Percentiles rank a stretch among this genome's conserved stretches.
These are phyloP conservation scores for Zizania palustris DNA, from an alignment of 202 grass and related monocot species.

Conservation along the genomic window DNA sequence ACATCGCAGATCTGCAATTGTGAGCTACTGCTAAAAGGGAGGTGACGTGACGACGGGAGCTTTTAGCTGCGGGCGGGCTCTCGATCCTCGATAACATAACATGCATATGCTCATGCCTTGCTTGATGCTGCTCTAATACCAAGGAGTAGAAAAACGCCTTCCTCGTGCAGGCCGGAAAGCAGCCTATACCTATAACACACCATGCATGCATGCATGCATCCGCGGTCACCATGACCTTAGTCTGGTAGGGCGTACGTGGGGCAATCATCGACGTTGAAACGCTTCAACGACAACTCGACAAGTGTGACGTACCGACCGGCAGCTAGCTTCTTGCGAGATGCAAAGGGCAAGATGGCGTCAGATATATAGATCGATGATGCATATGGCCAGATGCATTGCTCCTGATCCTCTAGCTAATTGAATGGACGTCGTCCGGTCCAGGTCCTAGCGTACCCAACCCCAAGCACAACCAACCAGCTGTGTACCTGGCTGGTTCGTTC, in stretches of 20 bases:
- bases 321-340: neutral
- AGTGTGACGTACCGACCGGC: too few species aligned
- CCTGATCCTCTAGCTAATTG: neutral
- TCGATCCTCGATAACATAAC: neutral
- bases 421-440: neutral
- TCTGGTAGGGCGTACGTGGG: neutral
- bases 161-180: neutral
- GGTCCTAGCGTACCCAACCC: neutral
- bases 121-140: neutral
- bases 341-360: neutral
- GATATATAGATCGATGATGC: too few species aligned
- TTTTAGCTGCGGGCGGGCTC: neutral
- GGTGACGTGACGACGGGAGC: neutral
- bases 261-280: constrained; percentile 40
- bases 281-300: neutral
- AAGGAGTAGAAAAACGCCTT: neutral
- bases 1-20: neutral
- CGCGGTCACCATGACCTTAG: neutral
- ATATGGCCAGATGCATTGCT: neutral
- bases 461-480: neutral
- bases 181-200: neutral
- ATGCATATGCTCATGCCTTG: neutral
- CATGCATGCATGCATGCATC: too few species aligned
- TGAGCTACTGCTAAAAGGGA: neutral
- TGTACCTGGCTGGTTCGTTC: neutral